Conservation (phyloP, 805 yeast species). For the Teunomyces lycoperdinae region DNA sequence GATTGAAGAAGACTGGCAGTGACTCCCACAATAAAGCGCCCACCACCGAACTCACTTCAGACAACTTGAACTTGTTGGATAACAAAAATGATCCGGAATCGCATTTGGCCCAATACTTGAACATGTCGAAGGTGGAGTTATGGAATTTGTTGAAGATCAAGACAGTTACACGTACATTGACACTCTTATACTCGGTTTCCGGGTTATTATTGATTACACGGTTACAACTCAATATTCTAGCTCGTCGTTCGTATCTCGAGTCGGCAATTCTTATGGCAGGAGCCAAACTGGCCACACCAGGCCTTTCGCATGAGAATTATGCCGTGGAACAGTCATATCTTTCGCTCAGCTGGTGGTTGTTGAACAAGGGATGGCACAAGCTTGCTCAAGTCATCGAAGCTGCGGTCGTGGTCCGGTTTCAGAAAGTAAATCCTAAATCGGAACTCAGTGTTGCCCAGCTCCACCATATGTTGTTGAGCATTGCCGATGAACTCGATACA, state of each 20-base stretch:
- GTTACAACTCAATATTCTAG: slow-evolving; percentile 82
- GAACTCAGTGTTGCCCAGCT: slow-evolving; percentile 66
- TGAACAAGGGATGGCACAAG: slow-evolving; percentile 78
- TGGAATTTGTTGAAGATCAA: slow-evolving; percentile 82
- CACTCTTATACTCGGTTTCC: slow-evolving; percentile 66
- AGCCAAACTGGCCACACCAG: slow-evolving; percentile 12
- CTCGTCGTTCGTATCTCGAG: slow-evolving; percentile 80
- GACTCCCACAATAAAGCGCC: slow-evolving; percentile 10
- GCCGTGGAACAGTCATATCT: slow-evolving; percentile 76
- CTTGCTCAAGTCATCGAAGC: slow-evolving; percentile 52
- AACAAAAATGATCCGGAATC: slow-evolving; percentile 19
- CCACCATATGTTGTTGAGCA: slow-evolving; percentile 30
- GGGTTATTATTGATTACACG: slow-evolving; percentile 75
- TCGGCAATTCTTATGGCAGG: slow-evolving; percentile 73
- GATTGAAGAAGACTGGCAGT: slow-evolving; percentile 48
- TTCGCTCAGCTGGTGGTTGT: slow-evolving; percentile 89
- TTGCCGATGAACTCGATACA: slow-evolving; percentile 10
- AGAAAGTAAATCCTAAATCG: slow-evolving; percentile 65
- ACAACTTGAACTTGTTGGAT: slow-evolving; percentile 36
- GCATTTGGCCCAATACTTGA: slow-evolving; percentile 20
- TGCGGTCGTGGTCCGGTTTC: slow-evolving; percentile 60
- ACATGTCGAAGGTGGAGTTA: slow-evolving; percentile 47
- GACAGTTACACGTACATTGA: slow-evolving; percentile 69
- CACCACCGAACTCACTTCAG: slow-evolving; percentile 31
- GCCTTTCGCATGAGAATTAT: slow-evolving; percentile 38